These are phyloP conservation scores for Quercus engelmannii DNA, from an alignment of 306 rosid species.

Conservation along the genomic window DNA sequence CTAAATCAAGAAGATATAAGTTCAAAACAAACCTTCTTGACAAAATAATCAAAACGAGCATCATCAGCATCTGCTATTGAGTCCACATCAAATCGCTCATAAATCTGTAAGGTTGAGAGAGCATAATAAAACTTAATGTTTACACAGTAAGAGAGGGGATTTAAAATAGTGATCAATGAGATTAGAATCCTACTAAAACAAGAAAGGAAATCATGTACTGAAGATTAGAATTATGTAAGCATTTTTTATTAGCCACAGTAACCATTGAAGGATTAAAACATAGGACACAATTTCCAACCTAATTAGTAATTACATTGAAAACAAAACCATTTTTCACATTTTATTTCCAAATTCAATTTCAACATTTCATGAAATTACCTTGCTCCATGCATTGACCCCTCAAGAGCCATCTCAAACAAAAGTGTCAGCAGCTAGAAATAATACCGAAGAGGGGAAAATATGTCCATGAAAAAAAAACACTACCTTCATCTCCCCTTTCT, in stretches of 20 bases:
- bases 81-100: slow-evolving; percentile 61
- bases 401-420: not conserved
- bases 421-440: not conserved
- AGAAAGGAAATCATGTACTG: slow-evolving; percentile 1
- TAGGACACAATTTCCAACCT: not conserved
- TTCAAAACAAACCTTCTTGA: slow-evolving; percentile 53
- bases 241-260: not conserved
- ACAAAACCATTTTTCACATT: not conserved
- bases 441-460: not conserved
- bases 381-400: not conserved
- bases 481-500: not conserved
- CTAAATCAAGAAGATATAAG: not conserved
- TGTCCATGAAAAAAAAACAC: not conserved
- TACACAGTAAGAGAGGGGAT: slow-evolving; percentile 5
- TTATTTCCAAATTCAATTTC: not conserved
- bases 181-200: not conserved
- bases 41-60: slow-evolving; percentile 84
- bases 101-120: slow-evolving; percentile 49
- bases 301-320: not conserved
- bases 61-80: slow-evolving; percentile 65
- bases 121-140: not conserved
- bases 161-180: slow-evolving; percentile 9
- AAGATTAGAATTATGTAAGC: not conserved
- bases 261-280: not conserved
- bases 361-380: not conserved